These are phyloP conservation scores for sweet orange (Citrus sinensis) DNA, from an alignment of 345 rosid species.

Conservation along the genomic window DVS_A1.0 CM039164.1:2774501-2775000, in stretches of 20 bases:
- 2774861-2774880: constrained; percentile 65
- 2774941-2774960: no score
- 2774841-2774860: constrained; percentile 77
- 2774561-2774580: constrained; percentile 61
- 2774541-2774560: constrained; percentile 64
- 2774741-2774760: not conserved
- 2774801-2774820: constrained; percentile 62
- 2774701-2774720: not conserved
- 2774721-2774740: not conserved
- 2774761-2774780: not conserved
- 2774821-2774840: constrained; percentile 62
- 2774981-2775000: no score
- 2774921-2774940: not conserved
- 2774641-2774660: constrained; percentile 57
- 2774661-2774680: constrained; percentile 58
- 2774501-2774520: constrained; percentile 63
- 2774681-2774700: constrained; percentile 45
- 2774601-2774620: constrained; percentile 31
- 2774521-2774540: constrained; percentile 25
- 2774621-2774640: constrained; percentile 39
- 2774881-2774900: constrained; percentile 66
- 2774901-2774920: constrained; percentile 48
- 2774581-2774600: constrained; percentile 38
- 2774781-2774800: not conserved
- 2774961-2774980: no score